Conservation (phyloP, 768 basidiomycete genomes). For the Xerocomus brunneocitrinus region DNA sequence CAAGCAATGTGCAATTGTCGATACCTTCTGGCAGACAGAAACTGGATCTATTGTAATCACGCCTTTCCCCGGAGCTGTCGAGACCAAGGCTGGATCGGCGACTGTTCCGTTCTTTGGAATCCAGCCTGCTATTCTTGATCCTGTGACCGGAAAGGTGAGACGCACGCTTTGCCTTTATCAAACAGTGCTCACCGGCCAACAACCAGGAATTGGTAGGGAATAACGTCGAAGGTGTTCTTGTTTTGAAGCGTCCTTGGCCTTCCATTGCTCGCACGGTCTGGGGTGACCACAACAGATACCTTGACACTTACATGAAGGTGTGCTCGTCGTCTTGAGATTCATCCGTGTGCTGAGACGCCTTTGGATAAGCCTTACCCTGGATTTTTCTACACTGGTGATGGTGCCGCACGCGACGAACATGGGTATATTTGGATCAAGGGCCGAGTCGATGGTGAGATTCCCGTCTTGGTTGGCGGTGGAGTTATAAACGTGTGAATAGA, state of each 20-base stretch:
- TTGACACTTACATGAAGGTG: slow-evolving; percentile 71
- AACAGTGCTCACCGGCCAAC: background rate
- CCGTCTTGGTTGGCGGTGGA: background rate
- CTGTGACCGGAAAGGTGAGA: slow-evolving; percentile 63
- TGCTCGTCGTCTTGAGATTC: slow-evolving; percentile 6
- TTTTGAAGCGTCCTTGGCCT: slow-evolving; percentile 86
- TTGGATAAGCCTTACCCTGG: slow-evolving; percentile 70
- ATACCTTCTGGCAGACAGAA: slow-evolving; percentile 98
- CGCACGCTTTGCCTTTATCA: background rate
- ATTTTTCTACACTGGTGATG: slow-evolving; percentile 95
- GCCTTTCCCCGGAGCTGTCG: slow-evolving; percentile 92
- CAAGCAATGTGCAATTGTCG: slow-evolving; percentile 86
- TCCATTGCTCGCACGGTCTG: slow-evolving; percentile 91
- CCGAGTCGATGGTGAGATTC: slow-evolving; percentile 76
- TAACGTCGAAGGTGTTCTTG: slow-evolving; percentile 87
- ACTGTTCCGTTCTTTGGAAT: slow-evolving; percentile 99
- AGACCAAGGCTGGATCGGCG: slow-evolving; percentile 94
- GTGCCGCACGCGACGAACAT: slow-evolving; percentile 88
- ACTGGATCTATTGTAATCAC: slow-evolving; percentile 95
- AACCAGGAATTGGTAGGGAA: slow-evolving; percentile 65
- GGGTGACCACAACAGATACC: slow-evolving; percentile 84
- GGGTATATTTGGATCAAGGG: slow-evolving; percentile 99
- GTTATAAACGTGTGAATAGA: slow-evolving; percentile 40
- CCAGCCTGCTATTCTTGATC: slow-evolving; percentile 82
- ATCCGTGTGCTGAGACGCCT: slow-evolving; percentile 38